Conservation (phyloP, 2,329 filamentous ascomycete genomes). For the Talaromyces islandicus region DNA sequence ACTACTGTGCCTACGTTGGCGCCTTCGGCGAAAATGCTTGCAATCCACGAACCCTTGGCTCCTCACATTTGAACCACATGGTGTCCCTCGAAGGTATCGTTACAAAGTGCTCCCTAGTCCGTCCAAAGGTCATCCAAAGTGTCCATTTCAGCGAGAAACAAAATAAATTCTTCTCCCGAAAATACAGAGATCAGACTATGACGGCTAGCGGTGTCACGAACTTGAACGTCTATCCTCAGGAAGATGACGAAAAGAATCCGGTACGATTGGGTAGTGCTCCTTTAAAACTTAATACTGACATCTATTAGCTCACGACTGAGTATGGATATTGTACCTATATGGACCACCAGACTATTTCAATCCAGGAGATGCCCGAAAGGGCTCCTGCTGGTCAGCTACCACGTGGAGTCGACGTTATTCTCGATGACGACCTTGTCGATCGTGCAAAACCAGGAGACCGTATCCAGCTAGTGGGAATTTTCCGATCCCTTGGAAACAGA, state of each 20-base stretch:
- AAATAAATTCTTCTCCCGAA: slow-evolving; percentile 78
- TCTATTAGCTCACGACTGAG: slow-evolving; percentile 67
- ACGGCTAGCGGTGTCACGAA: slow-evolving; percentile 78
- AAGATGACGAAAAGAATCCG: slow-evolving; percentile 88
- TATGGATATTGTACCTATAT: slow-evolving; percentile 94
- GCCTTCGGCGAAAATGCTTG: slow-evolving; percentile 93
- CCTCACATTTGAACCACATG: slow-evolving; percentile 89
- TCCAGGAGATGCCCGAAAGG: slow-evolving; percentile 98
- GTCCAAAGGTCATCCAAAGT: slow-evolving; percentile 96
- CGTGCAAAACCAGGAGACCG: slow-evolving; percentile 91
- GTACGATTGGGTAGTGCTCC: slow-evolving; percentile 27
- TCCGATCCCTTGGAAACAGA: slow-evolving; percentile 86
- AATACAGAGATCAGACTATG: slow-evolving; percentile 97
- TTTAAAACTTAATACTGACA: not conserved
- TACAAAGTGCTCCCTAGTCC: slow-evolving; percentile 88
- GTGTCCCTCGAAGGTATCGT: slow-evolving; percentile 96
- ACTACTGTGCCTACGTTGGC: slow-evolving; percentile 95
- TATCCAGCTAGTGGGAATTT: slow-evolving; percentile 95
- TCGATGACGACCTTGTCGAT: slow-evolving; percentile 95
- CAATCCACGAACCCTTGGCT: slow-evolving; percentile 88
- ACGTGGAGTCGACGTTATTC: slow-evolving; percentile 88
- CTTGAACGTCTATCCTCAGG: slow-evolving; percentile 86
- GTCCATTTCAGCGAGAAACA: slow-evolving; percentile 91
- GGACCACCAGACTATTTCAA: slow-evolving; percentile 95
- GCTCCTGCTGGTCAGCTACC: slow-evolving; percentile 93